Evolutionary conservation across 139 green algal genomes (phyloP).

Genomic region (Marvania coccoides): DNA sequence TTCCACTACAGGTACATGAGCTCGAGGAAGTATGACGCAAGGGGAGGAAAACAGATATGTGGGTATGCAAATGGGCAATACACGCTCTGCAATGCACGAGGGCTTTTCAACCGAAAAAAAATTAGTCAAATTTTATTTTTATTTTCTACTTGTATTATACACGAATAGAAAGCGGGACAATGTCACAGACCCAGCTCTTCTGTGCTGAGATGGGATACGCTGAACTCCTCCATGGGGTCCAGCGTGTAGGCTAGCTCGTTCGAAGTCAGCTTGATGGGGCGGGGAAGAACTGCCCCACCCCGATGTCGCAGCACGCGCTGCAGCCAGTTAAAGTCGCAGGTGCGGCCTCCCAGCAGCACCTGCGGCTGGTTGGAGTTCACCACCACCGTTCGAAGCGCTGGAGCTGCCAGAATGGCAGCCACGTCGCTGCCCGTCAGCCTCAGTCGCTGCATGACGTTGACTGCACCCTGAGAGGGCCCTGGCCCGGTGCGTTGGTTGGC

Average conservation of each 20-base stretch:
- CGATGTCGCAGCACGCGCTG: slow-evolving; percentile 2
- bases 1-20: no score
- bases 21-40: background rate
- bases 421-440: background rate
- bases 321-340: slow-evolving; percentile 15
- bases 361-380: background rate
- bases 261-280: background rate
- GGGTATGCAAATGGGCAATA: no score
- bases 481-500: background rate
- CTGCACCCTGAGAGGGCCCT: background rate
- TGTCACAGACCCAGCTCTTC: background rate
- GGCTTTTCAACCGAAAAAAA: no score
- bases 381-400: background rate
- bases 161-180: background rate
- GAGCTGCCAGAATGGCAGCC: background rate
- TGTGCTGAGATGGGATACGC: background rate
- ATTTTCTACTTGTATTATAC: slow-evolving; percentile 6
- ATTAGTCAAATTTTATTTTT: background rate
- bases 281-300: no score
- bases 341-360: background rate
- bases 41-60: background rate
- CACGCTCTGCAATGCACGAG: no score
- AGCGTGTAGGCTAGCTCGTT: slow-evolving; percentile 18
- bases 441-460: background rate
- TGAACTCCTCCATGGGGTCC: slow-evolving; percentile 7